Conservation (phyloP, 495 filamentous ascomycete genomes). For the Xylaria intraflava region DNA sequence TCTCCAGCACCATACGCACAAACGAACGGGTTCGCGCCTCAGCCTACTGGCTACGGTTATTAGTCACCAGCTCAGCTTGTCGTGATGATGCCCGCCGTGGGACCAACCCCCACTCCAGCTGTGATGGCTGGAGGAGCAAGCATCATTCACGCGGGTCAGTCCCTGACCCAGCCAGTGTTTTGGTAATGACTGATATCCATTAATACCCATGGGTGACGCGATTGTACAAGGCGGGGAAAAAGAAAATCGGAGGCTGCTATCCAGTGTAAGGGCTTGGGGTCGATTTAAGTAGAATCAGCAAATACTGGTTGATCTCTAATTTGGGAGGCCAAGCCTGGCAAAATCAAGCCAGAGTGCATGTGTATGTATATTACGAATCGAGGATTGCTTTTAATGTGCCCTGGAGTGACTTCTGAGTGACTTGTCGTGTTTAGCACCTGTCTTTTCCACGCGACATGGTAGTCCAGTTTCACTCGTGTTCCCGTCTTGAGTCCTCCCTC, state of each 20-base stretch:
- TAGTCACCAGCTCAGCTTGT: conserved; percentile 20
- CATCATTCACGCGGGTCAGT: neutral
- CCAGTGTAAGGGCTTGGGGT: neutral
- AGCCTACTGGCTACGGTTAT: conserved; percentile 64
- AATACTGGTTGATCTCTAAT: neutral
- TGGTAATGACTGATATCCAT: neutral
- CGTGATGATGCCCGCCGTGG: neutral
- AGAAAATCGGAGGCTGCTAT: neutral
- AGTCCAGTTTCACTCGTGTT: no score
- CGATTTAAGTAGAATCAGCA: neutral
- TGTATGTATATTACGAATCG: conserved; percentile 18
- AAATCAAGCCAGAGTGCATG: conserved; percentile 1
- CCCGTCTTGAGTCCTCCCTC: no score
- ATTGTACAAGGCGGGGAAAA: neutral
- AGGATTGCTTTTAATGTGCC: conserved; percentile 8
- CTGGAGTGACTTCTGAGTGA: no score
- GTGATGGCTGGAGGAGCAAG: neutral
- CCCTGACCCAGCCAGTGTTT: neutral
- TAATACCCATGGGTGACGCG: neutral
- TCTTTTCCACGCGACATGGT: no score
- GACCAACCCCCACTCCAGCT: neutral
- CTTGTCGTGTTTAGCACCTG: neutral
- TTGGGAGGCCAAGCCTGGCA: neutral
- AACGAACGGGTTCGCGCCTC: conserved; percentile 73
- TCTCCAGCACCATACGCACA: conserved; percentile 62